Conservation (phyloP, 2,329 filamentous ascomycete genomes). For the Septoria petroselini region DNA sequence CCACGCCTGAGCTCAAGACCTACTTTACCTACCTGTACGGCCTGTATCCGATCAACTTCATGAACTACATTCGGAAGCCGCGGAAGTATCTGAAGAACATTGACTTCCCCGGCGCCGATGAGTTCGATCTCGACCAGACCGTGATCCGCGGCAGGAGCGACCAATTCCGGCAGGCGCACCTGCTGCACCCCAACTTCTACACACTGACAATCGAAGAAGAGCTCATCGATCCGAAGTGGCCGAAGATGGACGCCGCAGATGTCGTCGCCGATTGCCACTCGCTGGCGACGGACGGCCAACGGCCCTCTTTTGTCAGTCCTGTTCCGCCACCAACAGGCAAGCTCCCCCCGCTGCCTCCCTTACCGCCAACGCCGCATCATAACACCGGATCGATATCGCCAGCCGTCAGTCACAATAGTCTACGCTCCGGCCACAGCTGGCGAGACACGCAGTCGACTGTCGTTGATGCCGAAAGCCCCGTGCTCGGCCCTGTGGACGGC, state of each 20-base stretch:
- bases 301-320: constrained; percentile 44
- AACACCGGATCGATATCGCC: constrained; percentile 33
- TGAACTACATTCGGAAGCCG: constrained; percentile 80
- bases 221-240: constrained; percentile 73
- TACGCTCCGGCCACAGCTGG: constrained; percentile 47
- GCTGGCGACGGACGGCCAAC: constrained; percentile 52
- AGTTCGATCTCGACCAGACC: constrained; percentile 73
- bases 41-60: constrained; percentile 79
- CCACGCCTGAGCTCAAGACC: constrained; percentile 65
- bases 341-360: constrained; percentile 44
- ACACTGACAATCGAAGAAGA: constrained; percentile 75
- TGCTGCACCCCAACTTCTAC: constrained; percentile 82
- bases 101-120: constrained; percentile 66
- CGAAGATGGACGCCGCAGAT: constrained; percentile 74
- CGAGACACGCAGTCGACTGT: constrained; percentile 55
- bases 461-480: constrained; percentile 58
- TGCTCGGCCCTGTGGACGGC: constrained; percentile 49
- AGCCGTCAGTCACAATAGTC: constrained; percentile 32
- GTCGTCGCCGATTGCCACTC: constrained; percentile 76
- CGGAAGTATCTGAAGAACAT: constrained; percentile 73
- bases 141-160: constrained; percentile 75
- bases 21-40: constrained; percentile 83
- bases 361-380: constrained; percentile 31
- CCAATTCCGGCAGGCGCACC: constrained; percentile 67
- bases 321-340: constrained; percentile 48